Evolutionary conservation across 495 filamentous ascomycete species (phyloP).

Genomic region (Podospora pseudopauciseta): DNA sequence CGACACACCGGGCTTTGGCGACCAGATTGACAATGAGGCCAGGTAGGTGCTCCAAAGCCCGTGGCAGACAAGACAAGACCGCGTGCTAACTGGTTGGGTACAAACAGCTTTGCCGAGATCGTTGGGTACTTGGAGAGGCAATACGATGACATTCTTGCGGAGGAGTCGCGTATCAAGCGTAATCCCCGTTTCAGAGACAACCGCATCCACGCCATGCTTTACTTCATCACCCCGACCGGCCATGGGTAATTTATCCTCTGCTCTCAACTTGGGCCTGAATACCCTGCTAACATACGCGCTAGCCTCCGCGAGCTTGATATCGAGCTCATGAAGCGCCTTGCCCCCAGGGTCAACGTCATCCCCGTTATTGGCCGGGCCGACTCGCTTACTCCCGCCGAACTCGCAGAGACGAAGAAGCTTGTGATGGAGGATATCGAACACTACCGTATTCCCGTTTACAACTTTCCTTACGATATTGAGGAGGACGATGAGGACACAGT

Average conservation of each 20-base stretch:
- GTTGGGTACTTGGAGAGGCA: conserved; percentile 96
- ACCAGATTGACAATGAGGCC: conserved; percentile 98
- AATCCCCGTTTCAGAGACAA: conserved; percentile 99
- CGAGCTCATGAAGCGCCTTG: conserved; percentile 98
- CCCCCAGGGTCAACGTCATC: conserved; percentile 97
- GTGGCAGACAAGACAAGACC: conserved; percentile 79
- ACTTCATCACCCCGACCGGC: conserved; percentile 98
- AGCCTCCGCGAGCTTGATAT: conserved; percentile 98
- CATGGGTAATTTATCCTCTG: conserved; percentile 63
- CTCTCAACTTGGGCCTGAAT: not conserved
- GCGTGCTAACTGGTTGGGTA: conserved; percentile 47
- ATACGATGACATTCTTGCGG: conserved; percentile 98
- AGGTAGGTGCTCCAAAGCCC: conserved; percentile 52
- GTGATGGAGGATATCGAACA: conserved; percentile 99
- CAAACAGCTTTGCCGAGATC: conserved; percentile 84
- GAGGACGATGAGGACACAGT: conserved; percentile 99
- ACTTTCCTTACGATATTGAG: conserved; percentile 99
- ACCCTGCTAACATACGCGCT: conserved; percentile 24
- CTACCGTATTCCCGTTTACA: conserved; percentile 99
- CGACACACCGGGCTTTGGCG: conserved; percentile 96
- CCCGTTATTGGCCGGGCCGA: conserved; percentile 98
- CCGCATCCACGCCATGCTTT: conserved; percentile 93
- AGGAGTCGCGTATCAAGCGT: conserved; percentile 99
- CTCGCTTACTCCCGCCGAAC: conserved; percentile 90
- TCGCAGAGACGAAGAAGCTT: conserved; percentile 98